Evolutionary conservation across 495 filamentous ascomycete species (phyloP), one percentile per base, ranked within the genome.

Genomic region (Penicillium waksmanii): DNA sequence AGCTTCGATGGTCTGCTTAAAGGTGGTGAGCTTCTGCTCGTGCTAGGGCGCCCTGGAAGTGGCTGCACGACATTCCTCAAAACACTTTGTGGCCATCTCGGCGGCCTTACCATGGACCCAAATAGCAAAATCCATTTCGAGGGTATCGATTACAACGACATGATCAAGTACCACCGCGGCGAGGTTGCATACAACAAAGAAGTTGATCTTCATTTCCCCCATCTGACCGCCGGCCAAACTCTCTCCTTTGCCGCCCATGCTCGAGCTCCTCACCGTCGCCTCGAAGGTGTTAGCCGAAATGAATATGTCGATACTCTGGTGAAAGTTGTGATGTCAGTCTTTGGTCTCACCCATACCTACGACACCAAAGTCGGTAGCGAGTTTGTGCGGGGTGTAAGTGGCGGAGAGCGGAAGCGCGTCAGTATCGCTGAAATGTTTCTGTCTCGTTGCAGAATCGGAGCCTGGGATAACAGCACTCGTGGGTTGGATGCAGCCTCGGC

Each of bases 401-500:
- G 92, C 36, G 92, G 92, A 21, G 92, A 96, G 70, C 76, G 90
- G 23, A 95, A 94, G 75, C 85, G 72, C 18, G 66, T 76, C 17
- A 90, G 70, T 62, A 80, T 80, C 33, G 78, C 77, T 2, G 75
- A 85, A 64, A 82, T 82, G 67, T 64, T 68, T 15, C 46, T 91
- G 13, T 87, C 87, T 8, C 86, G 89, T 50, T 85, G 85, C 21
- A 85, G 84, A 54, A 77, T 96, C 27, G 81, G 84, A 49, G 89
- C 85, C 4, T 95, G 91, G 89, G 92, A 96, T 67, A 95, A 96
- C 76, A 87, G 84, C 52, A 93, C 91, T 3, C 84, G 92, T 52
- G 92, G 92, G 27, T 78, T 96, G n/a, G 92, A 96, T 68, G 87
- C 89, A 3, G 89, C 87, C 13, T 93, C 90, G 0, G 91, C 92